A percentile compares a stretch with the other conserved stretches of the same genome.
phyloP scores from a whole-genome alignment of 2,329 filamentous ascomycete species.

The Geoglossum cookeanum region DNA sequence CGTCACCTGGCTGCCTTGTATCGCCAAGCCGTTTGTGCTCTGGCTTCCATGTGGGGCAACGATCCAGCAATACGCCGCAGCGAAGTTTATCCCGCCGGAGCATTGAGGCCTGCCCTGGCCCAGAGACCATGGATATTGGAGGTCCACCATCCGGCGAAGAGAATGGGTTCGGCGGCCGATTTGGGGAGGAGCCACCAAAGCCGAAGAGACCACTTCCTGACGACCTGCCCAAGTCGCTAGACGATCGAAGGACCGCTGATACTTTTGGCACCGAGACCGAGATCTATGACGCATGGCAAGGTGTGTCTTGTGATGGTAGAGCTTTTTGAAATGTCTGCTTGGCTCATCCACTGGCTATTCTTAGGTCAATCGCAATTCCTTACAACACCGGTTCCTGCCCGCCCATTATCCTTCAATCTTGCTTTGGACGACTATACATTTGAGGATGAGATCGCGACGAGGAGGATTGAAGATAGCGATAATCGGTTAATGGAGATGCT shows the following conservation, averaged over 20 bases:
- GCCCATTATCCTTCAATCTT: conserved; percentile 70
- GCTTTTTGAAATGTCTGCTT: neutral
- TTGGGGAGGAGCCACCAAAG: conserved; percentile 11
- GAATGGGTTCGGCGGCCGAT: conserved; percentile 6
- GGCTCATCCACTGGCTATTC: neutral
- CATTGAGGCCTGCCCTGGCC: neutral
- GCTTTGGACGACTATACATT: conserved; percentile 61
- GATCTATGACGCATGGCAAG: conserved; percentile 98
- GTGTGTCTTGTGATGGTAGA: conserved; percentile 23
- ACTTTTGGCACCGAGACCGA: conserved; percentile 64
- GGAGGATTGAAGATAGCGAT: conserved; percentile 56
- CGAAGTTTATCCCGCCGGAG: neutral
- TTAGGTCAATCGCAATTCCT: conserved; percentile 90
- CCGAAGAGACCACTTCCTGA: conserved; percentile 40
- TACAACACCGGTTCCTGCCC: conserved; percentile 66
- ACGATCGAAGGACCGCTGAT: conserved; percentile 60
- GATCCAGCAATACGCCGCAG: neutral
- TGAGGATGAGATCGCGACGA: conserved; percentile 42
- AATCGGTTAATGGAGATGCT: conserved; percentile 87
- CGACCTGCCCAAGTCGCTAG: conserved; percentile 78
- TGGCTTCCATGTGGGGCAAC: neutral
- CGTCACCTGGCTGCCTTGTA: too few species aligned
- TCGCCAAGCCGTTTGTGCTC: neutral
- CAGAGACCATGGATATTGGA: neutral
- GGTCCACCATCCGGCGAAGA: neutral